Conservation (phyloP, 345 rosid genomes). For the Arabidopsis suecica region DNA sequence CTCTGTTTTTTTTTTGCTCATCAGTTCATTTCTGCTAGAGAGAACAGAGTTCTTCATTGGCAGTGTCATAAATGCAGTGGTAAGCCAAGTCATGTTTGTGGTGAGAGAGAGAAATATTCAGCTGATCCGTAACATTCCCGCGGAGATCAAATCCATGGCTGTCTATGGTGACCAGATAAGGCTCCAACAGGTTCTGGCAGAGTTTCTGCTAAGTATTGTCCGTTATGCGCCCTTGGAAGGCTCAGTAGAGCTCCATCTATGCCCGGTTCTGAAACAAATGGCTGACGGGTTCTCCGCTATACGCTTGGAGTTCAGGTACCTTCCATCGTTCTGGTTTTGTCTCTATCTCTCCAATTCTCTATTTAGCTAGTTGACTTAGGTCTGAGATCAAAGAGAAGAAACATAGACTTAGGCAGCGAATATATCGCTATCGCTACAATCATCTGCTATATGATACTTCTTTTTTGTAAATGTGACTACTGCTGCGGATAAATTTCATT, state of each 20-base stretch:
- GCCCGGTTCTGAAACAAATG: slow-evolving; percentile 59
- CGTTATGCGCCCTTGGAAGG: slow-evolving; percentile 69
- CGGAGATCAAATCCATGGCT: slow-evolving; percentile 72
- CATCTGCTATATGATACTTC: background rate
- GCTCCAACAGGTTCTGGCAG: slow-evolving; percentile 86
- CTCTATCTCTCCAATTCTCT: background rate
- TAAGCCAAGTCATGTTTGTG: slow-evolving; percentile 86
- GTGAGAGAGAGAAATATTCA: slow-evolving; percentile 76
- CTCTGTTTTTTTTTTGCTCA: slow-evolving; percentile 16
- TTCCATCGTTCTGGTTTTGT: background rate
- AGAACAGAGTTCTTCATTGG: slow-evolving; percentile 78
- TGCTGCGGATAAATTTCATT: background rate
- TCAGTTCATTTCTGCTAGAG: slow-evolving; percentile 79
- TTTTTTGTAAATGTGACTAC: background rate
- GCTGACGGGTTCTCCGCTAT: slow-evolving; percentile 58
- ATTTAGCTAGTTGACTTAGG: background rate
- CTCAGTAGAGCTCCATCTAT: slow-evolving; percentile 80
- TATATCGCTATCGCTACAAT: background rate
- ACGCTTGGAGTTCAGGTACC: slow-evolving; percentile 80
- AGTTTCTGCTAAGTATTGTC: slow-evolving; percentile 76
- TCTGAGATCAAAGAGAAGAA: background rate
- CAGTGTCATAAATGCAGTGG: slow-evolving; percentile 81
- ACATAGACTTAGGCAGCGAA: background rate
- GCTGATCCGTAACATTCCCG: slow-evolving; percentile 85
- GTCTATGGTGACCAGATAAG: slow-evolving; percentile 86